These are phyloP conservation scores for Corymbia citriodora DNA, from an alignment of 441 rosid genomes.

Conservation along the genomic window DNA sequence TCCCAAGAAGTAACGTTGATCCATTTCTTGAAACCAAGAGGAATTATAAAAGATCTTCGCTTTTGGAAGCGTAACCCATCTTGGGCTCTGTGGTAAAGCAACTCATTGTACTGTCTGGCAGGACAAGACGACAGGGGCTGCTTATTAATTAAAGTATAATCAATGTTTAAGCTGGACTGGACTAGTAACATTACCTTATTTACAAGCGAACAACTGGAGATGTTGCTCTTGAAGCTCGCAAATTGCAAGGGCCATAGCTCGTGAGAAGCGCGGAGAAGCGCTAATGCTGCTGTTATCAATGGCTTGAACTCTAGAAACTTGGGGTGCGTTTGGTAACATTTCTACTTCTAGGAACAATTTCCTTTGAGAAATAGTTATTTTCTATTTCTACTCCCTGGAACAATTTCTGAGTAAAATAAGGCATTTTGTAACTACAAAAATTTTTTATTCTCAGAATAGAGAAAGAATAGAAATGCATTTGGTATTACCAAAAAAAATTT, in stretches of 20 bases:
- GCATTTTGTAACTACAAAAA: too few species aligned
- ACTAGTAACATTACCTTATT: slow-evolving; percentile 38
- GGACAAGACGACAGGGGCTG: neutral
- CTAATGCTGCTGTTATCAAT: slow-evolving; percentile 60
- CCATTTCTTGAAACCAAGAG: neutral
- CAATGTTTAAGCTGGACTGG: neutral
- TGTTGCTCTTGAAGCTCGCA: slow-evolving; percentile 27
- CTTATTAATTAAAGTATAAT: neutral
- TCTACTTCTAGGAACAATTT: too few species aligned
- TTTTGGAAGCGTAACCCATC: neutral
- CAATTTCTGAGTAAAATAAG: too few species aligned
- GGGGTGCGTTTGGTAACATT: too few species aligned
- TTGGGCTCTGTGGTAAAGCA: neutral
- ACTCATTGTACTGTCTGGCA: neutral
- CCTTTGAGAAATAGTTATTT: too few species aligned
- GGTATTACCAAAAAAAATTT: too few species aligned
- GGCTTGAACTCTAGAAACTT: slow-evolving; percentile 55
- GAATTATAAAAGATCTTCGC: neutral
- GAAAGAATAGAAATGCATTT: too few species aligned
- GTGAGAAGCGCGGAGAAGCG: slow-evolving; percentile 56
- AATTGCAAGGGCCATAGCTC: slow-evolving; percentile 48
- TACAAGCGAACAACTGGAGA: slow-evolving; percentile 41
- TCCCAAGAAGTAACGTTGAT: neutral
- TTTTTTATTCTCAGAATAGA: too few species aligned
- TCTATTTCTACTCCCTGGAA: too few species aligned